These are phyloP conservation scores for Pholiota adiposa DNA, from an alignment of 1,284 basidiomycete genomes.

Conservation along the genomic window DNA sequence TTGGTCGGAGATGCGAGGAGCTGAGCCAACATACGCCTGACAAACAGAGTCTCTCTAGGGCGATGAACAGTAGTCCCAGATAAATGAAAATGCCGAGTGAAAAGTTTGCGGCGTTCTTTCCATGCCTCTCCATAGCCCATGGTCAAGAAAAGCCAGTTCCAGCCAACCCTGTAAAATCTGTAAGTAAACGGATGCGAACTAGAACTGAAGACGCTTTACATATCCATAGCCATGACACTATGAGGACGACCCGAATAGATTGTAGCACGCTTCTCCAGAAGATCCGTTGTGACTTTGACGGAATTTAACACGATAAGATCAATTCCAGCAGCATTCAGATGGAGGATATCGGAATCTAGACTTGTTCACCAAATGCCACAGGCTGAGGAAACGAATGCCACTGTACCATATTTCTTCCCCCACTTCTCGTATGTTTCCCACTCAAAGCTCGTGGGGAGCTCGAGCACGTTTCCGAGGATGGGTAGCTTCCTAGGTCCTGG, in stretches of 20 bases:
- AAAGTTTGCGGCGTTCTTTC: slow-evolving; percentile 25
- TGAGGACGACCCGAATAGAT: slow-evolving; percentile 37
- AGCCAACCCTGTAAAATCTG: slow-evolving; percentile 22
- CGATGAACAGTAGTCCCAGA: slow-evolving; percentile 16
- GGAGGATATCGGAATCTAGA: slow-evolving; percentile 42
- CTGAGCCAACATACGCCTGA: slow-evolving; percentile 16
- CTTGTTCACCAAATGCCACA: background rate
- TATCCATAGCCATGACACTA: slow-evolving; percentile 18
- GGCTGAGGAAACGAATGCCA: slow-evolving; percentile 22
- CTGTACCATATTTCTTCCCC: slow-evolving; percentile 21
- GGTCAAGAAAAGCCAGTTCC: slow-evolving; percentile 23
- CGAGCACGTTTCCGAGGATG: slow-evolving; percentile 27
- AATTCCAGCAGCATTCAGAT: slow-evolving; percentile 38
- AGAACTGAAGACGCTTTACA: background rate
- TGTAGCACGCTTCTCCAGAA: slow-evolving; percentile 44
- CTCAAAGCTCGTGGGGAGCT: slow-evolving; percentile 20
- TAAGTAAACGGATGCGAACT: background rate
- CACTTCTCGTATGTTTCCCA: slow-evolving; percentile 23
- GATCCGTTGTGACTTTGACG: slow-evolving; percentile 36
- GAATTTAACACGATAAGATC: slow-evolving; percentile 44
- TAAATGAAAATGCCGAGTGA: slow-evolving; percentile 25
- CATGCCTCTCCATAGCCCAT: slow-evolving; percentile 27
- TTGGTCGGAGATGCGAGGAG: slow-evolving; percentile 8
- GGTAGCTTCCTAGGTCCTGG: slow-evolving; percentile 25
- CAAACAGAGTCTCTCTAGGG: slow-evolving; percentile 13